These are phyloP conservation scores for Candida quercuum DNA, from an alignment of 805 yeast genomes.

Conservation along the genomic window DNA sequence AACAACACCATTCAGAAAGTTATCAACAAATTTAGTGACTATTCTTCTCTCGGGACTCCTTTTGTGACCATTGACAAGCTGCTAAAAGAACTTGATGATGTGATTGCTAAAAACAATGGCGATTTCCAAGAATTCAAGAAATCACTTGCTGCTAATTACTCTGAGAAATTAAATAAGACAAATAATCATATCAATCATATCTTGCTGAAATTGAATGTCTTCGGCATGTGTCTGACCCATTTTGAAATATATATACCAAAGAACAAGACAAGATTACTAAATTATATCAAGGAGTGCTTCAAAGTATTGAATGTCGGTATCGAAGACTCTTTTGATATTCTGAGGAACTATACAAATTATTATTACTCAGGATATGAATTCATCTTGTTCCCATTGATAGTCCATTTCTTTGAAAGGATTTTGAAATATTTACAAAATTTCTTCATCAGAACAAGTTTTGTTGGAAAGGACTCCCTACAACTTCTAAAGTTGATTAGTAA, in stretches of 20 bases:
- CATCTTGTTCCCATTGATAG: slow-evolving; percentile 7
- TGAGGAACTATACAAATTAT: slow-evolving; percentile 14
- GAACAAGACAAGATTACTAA: slow-evolving; percentile 7
- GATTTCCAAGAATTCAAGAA: slow-evolving; percentile 11
- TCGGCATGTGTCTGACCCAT: slow-evolving; percentile 11
- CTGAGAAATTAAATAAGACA: slow-evolving; percentile 10
- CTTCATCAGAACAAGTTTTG: slow-evolving; percentile 8
- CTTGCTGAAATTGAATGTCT: slow-evolving; percentile 8
- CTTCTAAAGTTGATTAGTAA: slow-evolving; percentile 13
- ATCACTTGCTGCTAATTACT: slow-evolving; percentile 1
- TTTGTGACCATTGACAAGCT: slow-evolving; percentile 4
- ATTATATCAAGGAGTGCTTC: slow-evolving; percentile 2
- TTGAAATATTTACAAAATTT: slow-evolving; percentile 4
- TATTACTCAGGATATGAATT: slow-evolving; percentile 19
- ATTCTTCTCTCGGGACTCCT: slow-evolving; percentile 4
- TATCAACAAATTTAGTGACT: slow-evolving; percentile 5
- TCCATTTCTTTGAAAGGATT: slow-evolving; percentile 12
- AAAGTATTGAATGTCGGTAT: slow-evolving; percentile 5
- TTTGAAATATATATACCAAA: slow-evolving; percentile 11
- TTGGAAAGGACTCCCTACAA: slow-evolving; percentile 3
- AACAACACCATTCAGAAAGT: slow-evolving; percentile 5
- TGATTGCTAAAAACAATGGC: slow-evolving; percentile 3
- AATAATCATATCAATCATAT: slow-evolving; percentile 11
- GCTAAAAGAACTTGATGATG: slow-evolving; percentile 8
- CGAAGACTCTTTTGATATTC: slow-evolving; percentile 14